These are phyloP conservation scores for Aurifilum marmelostoma DNA, from an alignment of 2,329 filamentous ascomycete species.

Conservation along the genomic window DNA sequence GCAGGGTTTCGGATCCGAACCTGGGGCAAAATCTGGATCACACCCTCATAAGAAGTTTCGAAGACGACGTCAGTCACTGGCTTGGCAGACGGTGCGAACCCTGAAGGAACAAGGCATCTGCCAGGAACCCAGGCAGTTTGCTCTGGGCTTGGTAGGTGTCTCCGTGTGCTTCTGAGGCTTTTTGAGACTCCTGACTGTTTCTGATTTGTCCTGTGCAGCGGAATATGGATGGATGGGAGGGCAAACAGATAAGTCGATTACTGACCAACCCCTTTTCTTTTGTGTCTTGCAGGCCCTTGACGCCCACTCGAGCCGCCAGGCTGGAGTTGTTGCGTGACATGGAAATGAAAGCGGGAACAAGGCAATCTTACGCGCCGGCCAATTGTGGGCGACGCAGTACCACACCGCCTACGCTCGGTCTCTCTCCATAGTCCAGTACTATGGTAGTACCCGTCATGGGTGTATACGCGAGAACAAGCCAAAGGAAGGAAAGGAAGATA, in stretches of 20 bases:
- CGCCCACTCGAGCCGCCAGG: constrained; percentile 23
- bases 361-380: constrained; percentile 25
- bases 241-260: neutral
- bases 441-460: neutral
- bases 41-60: neutral
- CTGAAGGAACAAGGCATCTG: neutral
- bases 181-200: neutral
- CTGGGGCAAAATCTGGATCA: neutral
- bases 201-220: neutral
- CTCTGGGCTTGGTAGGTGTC: neutral
- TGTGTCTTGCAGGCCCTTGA: constrained; percentile 7
- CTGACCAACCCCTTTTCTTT: neutral
- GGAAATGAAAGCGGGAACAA: constrained; percentile 29
- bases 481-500: too few species aligned
- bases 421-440: neutral
- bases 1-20: neutral
- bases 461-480: neutral
- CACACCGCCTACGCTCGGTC: constrained; percentile 16
- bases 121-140: neutral
- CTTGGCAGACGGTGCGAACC: constrained; percentile 12
- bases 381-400: constrained; percentile 18
- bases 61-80: constrained; percentile 10
- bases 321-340: constrained; percentile 22
- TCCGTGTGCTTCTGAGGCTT: neutral
- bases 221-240: neutral